Conservation (phyloP, 1,284 basidiomycete genomes). For the Sphagnurus paluster region DNA sequence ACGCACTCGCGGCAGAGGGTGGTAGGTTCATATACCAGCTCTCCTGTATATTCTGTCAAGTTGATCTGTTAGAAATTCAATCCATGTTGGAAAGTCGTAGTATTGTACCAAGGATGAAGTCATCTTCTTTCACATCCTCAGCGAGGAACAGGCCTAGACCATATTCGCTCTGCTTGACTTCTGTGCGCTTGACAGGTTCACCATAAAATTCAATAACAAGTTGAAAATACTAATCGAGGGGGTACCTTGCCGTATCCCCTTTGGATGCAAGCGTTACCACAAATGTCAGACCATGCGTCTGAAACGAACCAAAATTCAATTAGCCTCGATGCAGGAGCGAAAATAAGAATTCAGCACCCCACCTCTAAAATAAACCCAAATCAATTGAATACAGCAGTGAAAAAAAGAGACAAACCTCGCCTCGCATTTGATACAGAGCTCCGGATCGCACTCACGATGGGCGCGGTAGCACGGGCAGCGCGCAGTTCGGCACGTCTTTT, state of each 20-base stretch:
- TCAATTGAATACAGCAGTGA: background rate
- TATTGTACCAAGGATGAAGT: slow-evolving; percentile 49
- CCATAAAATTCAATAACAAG: background rate
- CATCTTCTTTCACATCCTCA: slow-evolving; percentile 36
- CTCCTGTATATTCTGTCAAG: slow-evolving; percentile 54
- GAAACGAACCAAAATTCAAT: background rate
- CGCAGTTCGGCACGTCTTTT: slow-evolving; percentile 26
- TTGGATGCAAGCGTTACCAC: slow-evolving; percentile 45
- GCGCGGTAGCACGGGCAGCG: slow-evolving; percentile 46
- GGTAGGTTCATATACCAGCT: slow-evolving; percentile 45
- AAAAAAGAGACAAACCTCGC: slow-evolving; percentile 28
- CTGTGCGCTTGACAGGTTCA: slow-evolving; percentile 30
- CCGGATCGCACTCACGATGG: slow-evolving; percentile 56
- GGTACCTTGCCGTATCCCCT: slow-evolving; percentile 41
- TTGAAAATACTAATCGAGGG: slow-evolving; percentile 1
- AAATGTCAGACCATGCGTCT: slow-evolving; percentile 31
- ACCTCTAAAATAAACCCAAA: slow-evolving; percentile 13
- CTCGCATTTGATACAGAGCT: slow-evolving; percentile 43
- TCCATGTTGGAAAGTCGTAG: background rate
- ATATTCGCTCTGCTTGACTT: slow-evolving; percentile 40
- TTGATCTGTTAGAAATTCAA: background rate
- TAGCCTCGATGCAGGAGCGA: background rate
- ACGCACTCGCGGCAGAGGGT: slow-evolving; percentile 46
- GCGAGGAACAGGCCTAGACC: slow-evolving; percentile 56
- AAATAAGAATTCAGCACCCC: slow-evolving; percentile 1